Percentiles rank a stretch among this genome's conserved stretches.
Evolutionary conservation across 2,329 filamentous ascomycete species (phyloP).

Genomic region (Drechslera avenae): DNA sequence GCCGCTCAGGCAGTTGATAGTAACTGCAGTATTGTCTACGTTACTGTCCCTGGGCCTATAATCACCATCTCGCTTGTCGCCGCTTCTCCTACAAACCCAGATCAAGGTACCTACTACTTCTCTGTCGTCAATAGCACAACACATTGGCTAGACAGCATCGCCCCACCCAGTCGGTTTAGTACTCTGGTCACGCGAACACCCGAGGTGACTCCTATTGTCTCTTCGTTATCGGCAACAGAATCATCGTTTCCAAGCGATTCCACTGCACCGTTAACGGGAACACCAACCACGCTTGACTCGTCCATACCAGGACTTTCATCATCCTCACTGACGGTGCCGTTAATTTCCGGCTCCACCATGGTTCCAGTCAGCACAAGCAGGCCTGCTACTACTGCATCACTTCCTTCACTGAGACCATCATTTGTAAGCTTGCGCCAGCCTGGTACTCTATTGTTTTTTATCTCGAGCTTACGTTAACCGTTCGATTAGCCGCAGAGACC

Average conservation of each 20-base stretch:
- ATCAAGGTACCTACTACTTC: slow-evolving; percentile 41
- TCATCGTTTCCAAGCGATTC: not conserved
- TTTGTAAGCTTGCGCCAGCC: not conserved
- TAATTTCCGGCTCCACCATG: not conserved
- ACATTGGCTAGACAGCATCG: slow-evolving; percentile 36
- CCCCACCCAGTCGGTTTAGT: slow-evolving; percentile 33
- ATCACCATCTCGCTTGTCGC: slow-evolving; percentile 42
- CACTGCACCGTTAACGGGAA: not conserved
- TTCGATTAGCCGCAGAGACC: slow-evolving; percentile 13
- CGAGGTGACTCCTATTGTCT: slow-evolving; percentile 1
- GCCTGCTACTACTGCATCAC: not conserved
- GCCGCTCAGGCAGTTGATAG: slow-evolving; percentile 30
- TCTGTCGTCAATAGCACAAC: slow-evolving; percentile 43
- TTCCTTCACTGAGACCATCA: not conserved
- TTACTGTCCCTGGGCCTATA: slow-evolving; percentile 41
- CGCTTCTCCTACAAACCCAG: slow-evolving; percentile 29
- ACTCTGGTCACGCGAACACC: slow-evolving; percentile 12
- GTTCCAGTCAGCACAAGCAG: not conserved
- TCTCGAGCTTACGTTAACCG: not conserved
- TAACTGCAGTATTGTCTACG: slow-evolving; percentile 41
- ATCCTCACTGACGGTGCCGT: not conserved
- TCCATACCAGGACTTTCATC: not conserved
- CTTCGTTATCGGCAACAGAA: slow-evolving; percentile 1
- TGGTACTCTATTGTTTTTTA: not conserved
- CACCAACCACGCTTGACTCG: not conserved